These are phyloP conservation scores for Flaveria robusta DNA, from an alignment of 129 eudicot genomes.

Conservation along the genomic window DNA sequence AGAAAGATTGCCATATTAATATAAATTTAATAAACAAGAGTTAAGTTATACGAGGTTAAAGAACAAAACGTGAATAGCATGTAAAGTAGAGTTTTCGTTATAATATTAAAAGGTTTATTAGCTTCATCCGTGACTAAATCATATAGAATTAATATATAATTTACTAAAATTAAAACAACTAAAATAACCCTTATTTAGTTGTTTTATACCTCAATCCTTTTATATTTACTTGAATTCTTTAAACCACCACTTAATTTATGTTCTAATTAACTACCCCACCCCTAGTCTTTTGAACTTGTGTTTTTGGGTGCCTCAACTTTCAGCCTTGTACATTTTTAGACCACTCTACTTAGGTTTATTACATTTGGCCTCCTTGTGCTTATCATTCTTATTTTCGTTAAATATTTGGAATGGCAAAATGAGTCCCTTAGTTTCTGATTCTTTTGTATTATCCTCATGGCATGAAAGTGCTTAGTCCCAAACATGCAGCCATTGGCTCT, in stretches of 20 bases:
- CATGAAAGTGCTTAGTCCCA: neutral
- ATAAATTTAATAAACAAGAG: no score
- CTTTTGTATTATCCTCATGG: neutral
- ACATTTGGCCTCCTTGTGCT: neutral
- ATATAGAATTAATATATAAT: neutral
- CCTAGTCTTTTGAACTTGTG: neutral
- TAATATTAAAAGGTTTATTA: neutral
- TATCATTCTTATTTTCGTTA: neutral
- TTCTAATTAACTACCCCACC: neutral
- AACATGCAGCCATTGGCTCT: neutral
- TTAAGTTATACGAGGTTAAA: no score
- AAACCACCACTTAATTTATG: neutral
- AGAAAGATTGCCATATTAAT: no score
- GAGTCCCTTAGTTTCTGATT: neutral
- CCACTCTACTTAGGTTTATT: neutral
- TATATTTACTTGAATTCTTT: neutral
- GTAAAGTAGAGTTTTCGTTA: constrained; percentile 8
- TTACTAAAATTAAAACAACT: neutral
- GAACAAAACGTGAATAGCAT: constrained; percentile 9
- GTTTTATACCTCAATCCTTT: neutral
- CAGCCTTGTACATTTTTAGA: neutral
- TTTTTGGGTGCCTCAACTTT: neutral
- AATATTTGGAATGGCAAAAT: constrained; percentile 3
- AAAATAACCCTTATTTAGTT: neutral
- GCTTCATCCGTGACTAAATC: constrained; percentile 4